These are phyloP conservation scores for Plasmodium ovale DNA, from an alignment of 169 alveolate species.

Conservation along the genomic window DNA sequence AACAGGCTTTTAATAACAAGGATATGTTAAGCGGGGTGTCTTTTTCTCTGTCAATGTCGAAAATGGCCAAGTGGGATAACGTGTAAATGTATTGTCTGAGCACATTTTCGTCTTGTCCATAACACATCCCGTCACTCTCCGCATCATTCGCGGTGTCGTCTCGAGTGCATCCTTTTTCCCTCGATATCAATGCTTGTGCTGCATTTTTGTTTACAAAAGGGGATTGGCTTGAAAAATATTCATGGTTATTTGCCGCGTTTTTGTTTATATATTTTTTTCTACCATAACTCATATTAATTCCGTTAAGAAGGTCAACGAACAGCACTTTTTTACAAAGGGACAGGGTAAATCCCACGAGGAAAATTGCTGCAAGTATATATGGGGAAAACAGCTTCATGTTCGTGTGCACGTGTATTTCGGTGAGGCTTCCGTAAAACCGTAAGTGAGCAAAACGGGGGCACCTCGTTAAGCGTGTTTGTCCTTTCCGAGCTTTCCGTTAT, in stretches of 20 bases:
- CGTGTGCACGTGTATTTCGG: neutral
- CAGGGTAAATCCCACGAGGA: neutral
- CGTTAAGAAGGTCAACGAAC: conserved; percentile 37
- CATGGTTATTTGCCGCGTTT: neutral
- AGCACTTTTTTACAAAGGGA: conserved; percentile 31
- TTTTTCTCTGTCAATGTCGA: conserved; percentile 58
- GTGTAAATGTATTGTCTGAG: conserved; percentile 57
- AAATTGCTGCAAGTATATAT: neutral
- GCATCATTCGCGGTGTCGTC: conserved; percentile 1
- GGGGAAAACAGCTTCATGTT: neutral
- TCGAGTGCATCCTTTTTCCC: neutral
- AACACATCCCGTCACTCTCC: too few relatives aligned
- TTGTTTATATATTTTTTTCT: conserved; percentile 26
- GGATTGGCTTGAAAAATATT: conserved; percentile 10
- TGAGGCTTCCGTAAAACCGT: too few relatives aligned
- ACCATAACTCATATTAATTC: conserved; percentile 25
- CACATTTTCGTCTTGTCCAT: too few relatives aligned
- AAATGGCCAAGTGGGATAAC: conserved; percentile 56
- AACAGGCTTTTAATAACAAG: conserved; percentile 58
- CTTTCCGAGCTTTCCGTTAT: too few relatives aligned
- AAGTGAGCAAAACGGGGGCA: too few relatives aligned
- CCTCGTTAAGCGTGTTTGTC: too few relatives aligned
- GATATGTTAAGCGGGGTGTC: conserved; percentile 40
- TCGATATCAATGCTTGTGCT: conserved; percentile 10
- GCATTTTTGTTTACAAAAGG: neutral